phyloP scores from a whole-genome alignment of 1,284 basidiomycete genomes.

The Ceratobasidium papillatum region DNA sequence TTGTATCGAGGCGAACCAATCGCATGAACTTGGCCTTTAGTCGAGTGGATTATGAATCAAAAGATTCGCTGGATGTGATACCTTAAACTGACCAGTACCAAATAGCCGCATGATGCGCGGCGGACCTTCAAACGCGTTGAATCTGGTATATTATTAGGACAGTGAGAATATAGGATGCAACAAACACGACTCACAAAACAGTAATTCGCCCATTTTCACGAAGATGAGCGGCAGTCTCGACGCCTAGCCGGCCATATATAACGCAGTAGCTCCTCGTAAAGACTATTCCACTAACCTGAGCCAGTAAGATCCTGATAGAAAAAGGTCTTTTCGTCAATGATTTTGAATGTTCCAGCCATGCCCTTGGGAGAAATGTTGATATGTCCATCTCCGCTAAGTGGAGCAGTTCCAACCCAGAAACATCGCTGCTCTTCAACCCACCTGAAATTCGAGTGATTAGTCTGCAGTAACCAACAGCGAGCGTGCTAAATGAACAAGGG shows the following conservation, averaged over 20 bases:
- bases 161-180: background rate
- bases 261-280: background rate
- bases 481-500: background rate
- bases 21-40: constrained; percentile 59
- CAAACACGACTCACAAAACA: constrained; percentile 50
- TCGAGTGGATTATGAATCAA: background rate
- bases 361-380: constrained; percentile 65
- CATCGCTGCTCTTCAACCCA: constrained; percentile 65
- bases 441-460: background rate
- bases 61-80: background rate
- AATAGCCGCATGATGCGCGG: constrained; percentile 63
- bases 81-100: constrained; percentile 58
- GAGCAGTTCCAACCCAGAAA: constrained; percentile 68
- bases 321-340: constrained; percentile 59
- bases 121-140: constrained; percentile 66
- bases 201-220: constrained; percentile 67
- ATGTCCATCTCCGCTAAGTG: constrained; percentile 59
- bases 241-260: constrained; percentile 52
- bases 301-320: constrained; percentile 71
- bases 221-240: constrained; percentile 67
- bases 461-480: background rate
- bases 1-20: constrained; percentile 63
- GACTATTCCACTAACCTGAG: constrained; percentile 56
- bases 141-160: constrained; percentile 45
- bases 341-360: constrained; percentile 59